Evolutionary conservation across 306 rosid species (phyloP).

Genomic region (Prunus armeniaca): DNA sequence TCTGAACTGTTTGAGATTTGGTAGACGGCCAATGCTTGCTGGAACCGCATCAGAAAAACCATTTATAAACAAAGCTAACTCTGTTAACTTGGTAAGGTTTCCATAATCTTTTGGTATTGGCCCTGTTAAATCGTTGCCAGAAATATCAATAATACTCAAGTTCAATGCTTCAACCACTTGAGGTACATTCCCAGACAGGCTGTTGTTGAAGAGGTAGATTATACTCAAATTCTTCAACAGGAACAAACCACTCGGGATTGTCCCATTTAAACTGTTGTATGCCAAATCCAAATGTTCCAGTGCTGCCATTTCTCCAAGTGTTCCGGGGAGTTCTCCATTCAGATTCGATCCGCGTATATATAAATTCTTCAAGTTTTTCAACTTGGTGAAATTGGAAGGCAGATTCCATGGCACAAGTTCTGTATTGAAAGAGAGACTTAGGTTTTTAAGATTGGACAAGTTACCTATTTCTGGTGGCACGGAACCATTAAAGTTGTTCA

Average conservation of each 20-base stretch:
- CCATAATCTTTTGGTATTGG: constrained; percentile 53
- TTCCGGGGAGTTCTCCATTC: constrained; percentile 56
- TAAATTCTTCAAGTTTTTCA: constrained; percentile 48
- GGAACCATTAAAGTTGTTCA: constrained; percentile 40
- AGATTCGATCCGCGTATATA: constrained; percentile 31
- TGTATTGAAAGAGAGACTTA: constrained; percentile 26
- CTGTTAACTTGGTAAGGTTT: constrained; percentile 37
- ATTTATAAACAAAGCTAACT: constrained; percentile 37
- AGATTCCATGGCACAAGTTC: constrained; percentile 24
- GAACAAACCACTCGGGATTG: constrained; percentile 51
- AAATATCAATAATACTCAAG: constrained; percentile 42
- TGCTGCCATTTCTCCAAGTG: constrained; percentile 51
- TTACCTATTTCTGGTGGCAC: constrained; percentile 51
- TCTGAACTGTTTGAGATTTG: constrained; percentile 28
- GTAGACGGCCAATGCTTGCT: constrained; percentile 49
- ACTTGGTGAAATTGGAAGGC: constrained; percentile 38
- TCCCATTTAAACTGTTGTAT: constrained; percentile 34
- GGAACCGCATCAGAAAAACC: constrained; percentile 57
- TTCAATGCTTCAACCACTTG: constrained; percentile 41
- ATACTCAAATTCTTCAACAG: constrained; percentile 37
- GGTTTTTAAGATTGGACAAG: constrained; percentile 50
- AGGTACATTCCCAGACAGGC: constrained; percentile 54
- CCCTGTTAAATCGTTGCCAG: constrained; percentile 42
- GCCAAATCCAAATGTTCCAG: constrained; percentile 50
- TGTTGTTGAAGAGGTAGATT: constrained; percentile 38